Conservation (phyloP, 2,329 filamentous ascomycete genomes). For the Penicillium thymicola region DNA sequence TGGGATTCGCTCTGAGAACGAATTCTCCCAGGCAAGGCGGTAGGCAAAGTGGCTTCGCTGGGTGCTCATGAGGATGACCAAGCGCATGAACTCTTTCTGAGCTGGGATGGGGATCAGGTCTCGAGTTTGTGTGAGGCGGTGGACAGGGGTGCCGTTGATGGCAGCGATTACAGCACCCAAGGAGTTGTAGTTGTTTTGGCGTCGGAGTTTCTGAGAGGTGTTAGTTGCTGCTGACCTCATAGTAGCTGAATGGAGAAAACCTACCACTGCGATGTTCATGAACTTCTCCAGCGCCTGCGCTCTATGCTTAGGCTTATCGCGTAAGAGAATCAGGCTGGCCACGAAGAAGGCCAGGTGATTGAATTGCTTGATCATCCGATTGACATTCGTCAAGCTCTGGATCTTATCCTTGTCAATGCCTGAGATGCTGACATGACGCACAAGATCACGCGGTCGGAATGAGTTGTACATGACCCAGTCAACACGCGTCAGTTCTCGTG, state of each 20-base stretch:
- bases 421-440: conserved; percentile 82
- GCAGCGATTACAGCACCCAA: conserved; percentile 91
- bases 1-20: conserved; percentile 81
- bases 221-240: conserved; percentile 5
- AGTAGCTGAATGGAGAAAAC: conserved; percentile 5
- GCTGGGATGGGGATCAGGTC: conserved; percentile 68
- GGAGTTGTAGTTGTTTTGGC: conserved; percentile 95
- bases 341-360: conserved; percentile 83
- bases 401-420: conserved; percentile 51
- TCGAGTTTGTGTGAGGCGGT: conserved; percentile 76
- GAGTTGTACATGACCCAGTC: conserved; percentile 99
- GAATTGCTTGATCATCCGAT: conserved; percentile 91
- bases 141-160: conserved; percentile 81
- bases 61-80: conserved; percentile 89
- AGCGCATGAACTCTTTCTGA: conserved; percentile 79
- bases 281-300: conserved; percentile 91
- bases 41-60: conserved; percentile 93
- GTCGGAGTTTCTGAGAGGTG: conserved; percentile 64
- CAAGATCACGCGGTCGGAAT: conserved; percentile 86
- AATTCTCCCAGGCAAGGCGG: conserved; percentile 96
- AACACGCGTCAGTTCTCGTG: conserved; percentile 87
- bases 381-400: conserved; percentile 77
- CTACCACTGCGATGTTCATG: conserved; percentile 72
- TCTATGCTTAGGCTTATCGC: conserved; percentile 94
- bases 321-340: conserved; percentile 76